phyloP scores from a whole-genome alignment of 2,329 filamentous ascomycete species.

The Penicillium italicum region DNA sequence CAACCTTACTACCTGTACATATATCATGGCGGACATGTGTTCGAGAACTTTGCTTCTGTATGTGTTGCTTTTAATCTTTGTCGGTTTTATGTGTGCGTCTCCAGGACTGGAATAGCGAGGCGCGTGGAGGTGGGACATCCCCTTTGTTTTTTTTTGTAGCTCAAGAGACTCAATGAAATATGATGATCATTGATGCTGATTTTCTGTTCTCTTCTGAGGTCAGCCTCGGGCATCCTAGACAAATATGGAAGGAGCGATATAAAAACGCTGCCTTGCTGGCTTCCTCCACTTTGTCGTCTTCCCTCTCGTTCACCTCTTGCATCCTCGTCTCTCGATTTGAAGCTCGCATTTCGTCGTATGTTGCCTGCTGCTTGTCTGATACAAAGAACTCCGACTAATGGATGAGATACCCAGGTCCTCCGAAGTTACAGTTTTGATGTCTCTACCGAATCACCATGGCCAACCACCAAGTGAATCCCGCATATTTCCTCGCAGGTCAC shows the following conservation, averaged over 20 bases:
- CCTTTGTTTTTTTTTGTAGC: background rate
- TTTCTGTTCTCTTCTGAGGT: background rate
- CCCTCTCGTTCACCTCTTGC: background rate
- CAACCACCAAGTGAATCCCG: background rate
- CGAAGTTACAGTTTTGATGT: background rate
- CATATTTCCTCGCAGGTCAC: background rate
- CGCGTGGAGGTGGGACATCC: background rate
- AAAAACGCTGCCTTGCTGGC: background rate
- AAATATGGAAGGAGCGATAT: background rate
- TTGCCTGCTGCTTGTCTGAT: background rate
- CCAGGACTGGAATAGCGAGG: slow-evolving; percentile 4
- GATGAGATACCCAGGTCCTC: background rate
- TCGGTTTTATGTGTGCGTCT: slow-evolving; percentile 2
- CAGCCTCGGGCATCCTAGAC: background rate
- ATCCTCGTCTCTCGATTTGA: background rate
- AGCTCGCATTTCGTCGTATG: background rate
- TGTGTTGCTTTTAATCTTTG: background rate
- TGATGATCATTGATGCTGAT: background rate
- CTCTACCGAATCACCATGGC: background rate
- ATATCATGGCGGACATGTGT: slow-evolving; percentile 21
- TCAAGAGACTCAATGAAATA: background rate
- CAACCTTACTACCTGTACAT: slow-evolving; percentile 15
- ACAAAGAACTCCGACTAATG: background rate
- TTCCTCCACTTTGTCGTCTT: background rate
- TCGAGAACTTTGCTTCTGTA: slow-evolving; percentile 9